Base-by-base conservation (phyloP, 768 basidiomycete genomes). In the Naganishia antarctica region DNA sequence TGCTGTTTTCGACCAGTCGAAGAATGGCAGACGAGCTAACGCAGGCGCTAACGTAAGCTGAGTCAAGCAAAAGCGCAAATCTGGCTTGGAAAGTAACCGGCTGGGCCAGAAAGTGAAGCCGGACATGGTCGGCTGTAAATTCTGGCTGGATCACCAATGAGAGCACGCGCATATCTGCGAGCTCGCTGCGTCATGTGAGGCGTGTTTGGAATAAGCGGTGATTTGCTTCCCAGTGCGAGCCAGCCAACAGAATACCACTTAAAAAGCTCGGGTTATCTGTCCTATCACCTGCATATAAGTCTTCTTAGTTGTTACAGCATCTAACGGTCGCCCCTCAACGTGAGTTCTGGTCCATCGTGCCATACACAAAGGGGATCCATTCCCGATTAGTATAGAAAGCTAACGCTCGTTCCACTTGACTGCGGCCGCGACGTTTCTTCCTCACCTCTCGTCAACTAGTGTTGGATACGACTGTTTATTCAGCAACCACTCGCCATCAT, bases 121-220 rank as follows among this genome's bases (percentile, higher is more conserved):
- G 53, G 53, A 57, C 53, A 57, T 57, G 34, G 53, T 57, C 53
- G 53, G 53, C 53, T 57, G 53, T 57, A 57, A 57, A 23, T 41
- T 11, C 53, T 37, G 15, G 53, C 34, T 26, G 31, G 37, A 57
- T 23, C 53, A 57, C 53, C 53, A 57, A 57, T 57, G 53, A 26
- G 53, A 57, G 53, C 53, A 34, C 37, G 34, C 18, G 34, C 23
- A 40, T 57, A 40, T 57, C 28, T n/a, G n/a, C n/a, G n/a, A n/a
- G n/a, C n/a, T n/a, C n/a, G n/a, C 23, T 37, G 23, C 31, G 53
- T 21, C 37, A 37, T 32, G 31, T 37, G 53, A 37, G 21, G 37
- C 37, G 32, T 23, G 13, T 8, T 15, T n/a, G 53, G 50, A 37
- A 37, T 50, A 51, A 51, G 50, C 50, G 50, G 21, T 31, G 31